Percentiles rank a stretch among this genome's conserved stretches.
Conservation (phyloP, 495 filamentous ascomycete genomes). For the Amniculicola lignicola region DNA sequence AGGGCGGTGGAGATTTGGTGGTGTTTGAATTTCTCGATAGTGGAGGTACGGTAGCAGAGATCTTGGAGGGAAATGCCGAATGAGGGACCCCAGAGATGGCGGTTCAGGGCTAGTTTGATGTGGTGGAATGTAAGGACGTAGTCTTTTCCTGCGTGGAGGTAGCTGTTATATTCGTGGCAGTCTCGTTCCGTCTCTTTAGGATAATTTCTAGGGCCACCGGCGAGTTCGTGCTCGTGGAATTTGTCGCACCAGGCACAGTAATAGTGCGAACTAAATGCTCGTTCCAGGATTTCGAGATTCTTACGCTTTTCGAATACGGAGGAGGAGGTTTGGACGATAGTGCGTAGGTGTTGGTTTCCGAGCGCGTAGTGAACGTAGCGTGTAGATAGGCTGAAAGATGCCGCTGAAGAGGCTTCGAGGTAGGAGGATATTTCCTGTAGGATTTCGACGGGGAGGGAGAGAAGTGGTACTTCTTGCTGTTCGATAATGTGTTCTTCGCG, state of each 20-base stretch:
- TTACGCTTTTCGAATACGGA: slow-evolving; percentile 10
- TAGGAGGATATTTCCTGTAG: slow-evolving; percentile 24
- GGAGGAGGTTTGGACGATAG: background rate
- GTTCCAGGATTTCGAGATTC: slow-evolving; percentile 27
- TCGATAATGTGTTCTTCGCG: background rate
- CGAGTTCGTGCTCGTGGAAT: slow-evolving; percentile 15
- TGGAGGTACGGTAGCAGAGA: background rate
- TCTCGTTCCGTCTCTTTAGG: slow-evolving; percentile 1
- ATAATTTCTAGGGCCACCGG: slow-evolving; percentile 7
- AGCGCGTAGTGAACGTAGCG: slow-evolving; percentile 26
- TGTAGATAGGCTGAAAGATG: slow-evolving; percentile 18
- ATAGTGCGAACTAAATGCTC: slow-evolving; percentile 24
- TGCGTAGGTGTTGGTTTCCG: slow-evolving; percentile 4
- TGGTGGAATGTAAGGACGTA: slow-evolving; percentile 24
- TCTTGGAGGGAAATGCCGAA: slow-evolving; percentile 18
- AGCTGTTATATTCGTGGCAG: slow-evolving; percentile 23
- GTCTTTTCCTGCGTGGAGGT: slow-evolving; percentile 11
- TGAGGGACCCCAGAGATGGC: slow-evolving; percentile 16
- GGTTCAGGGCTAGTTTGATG: slow-evolving; percentile 19
- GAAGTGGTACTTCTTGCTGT: slow-evolving; percentile 5
- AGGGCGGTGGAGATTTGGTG: background rate
- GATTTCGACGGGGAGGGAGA: slow-evolving; percentile 21
- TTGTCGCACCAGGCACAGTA: slow-evolving; percentile 30
- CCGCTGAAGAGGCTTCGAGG: slow-evolving; percentile 2
- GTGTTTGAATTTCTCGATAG: background rate